Evolutionary conservation across 1,284 basidiomycete species (phyloP), one percentile per base, ranked within the genome.

Genomic region (Rhizoctonia solani): DNA sequence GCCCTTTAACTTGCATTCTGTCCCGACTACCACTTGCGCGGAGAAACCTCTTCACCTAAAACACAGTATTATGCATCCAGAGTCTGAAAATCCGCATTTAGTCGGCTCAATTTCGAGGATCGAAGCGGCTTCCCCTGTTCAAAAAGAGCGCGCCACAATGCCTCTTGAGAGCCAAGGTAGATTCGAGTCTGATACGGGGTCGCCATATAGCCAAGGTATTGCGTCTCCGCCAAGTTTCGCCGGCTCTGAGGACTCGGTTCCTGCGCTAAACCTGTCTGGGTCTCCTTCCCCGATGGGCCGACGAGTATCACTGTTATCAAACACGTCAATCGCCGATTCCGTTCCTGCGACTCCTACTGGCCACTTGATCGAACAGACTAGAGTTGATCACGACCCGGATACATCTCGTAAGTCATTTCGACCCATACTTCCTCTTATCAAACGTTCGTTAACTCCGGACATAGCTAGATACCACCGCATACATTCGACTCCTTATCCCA

Each of bases 401-500:
- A 27, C 14, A 21, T 19, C 59, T 9, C 23, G 59, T 65, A 39
- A 19, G 59, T 44, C 4, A 16, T 3, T 42, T 14, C 3, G 29
- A 4, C 25, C 11, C 21, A 3, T 6, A 21, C 52, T 14, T 1
- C n/a, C n/a, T 3, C 9, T 23, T 4, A 23, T 9, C 16, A 23
- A 34, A 25, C 9, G 29, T 4, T 23, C 23, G 58, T 16, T 61
- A 29, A 61, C 19, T 2, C 16, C 6, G 11, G 2, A 2, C 16
- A 46, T 19, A 65, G 59, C 50, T n/a, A 44, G 25, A 44, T 53
- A 65, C 29, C 34, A 65, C 47, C 59, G 59, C 59, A 65, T 65
- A 65, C 59, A 65, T 53, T 53, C 59, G 37, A 65, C 59, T 29
- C 59, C 59, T 1, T 53, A 65, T 44, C 59, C 59, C 50, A 65